Conservation (phyloP, 139 green algal species). For the Spirogloea muscicola region DNA sequence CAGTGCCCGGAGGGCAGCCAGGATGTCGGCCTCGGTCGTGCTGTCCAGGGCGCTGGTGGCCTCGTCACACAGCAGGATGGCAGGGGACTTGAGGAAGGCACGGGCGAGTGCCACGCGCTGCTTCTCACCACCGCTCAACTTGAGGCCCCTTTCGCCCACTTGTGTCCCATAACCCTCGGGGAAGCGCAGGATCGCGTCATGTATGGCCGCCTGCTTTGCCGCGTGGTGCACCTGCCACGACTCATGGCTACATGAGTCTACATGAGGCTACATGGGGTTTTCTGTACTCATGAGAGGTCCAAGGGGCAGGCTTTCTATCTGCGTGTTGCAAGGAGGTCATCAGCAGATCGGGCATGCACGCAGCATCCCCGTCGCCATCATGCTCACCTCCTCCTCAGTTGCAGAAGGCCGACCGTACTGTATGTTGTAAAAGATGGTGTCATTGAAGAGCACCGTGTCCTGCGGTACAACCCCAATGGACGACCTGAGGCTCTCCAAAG, state of each 20-base stretch:
- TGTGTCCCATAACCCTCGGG: slow-evolving; percentile 82
- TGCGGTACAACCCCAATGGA: slow-evolving; percentile 84
- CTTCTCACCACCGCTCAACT: slow-evolving; percentile 89
- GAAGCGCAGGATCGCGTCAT: slow-evolving; percentile 83
- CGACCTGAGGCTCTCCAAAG: slow-evolving; percentile 42
- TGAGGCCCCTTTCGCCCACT: slow-evolving; percentile 61
- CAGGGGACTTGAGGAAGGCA: slow-evolving; percentile 71
- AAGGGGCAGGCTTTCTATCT: too few relatives aligned
- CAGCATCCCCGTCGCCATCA: too few relatives aligned
- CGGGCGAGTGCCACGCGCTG: slow-evolving; percentile 87
- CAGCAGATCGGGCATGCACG: too few relatives aligned
- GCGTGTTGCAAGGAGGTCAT: too few relatives aligned
- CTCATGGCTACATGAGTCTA: too few relatives aligned
- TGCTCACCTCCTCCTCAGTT: slow-evolving; percentile 33
- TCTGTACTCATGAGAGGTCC: too few relatives aligned
- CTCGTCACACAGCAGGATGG: slow-evolving; percentile 88
- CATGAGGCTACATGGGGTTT: too few relatives aligned
- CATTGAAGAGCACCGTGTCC: slow-evolving; percentile 77
- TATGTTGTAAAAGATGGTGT: slow-evolving; percentile 87
- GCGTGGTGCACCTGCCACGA: slow-evolving; percentile 45
- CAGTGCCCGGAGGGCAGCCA: slow-evolving; percentile 16
- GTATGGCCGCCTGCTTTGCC: slow-evolving; percentile 44
- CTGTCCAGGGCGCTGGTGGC: slow-evolving; percentile 86
- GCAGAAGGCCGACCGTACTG: slow-evolving; percentile 60
- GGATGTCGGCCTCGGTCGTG: slow-evolving; percentile 59